Evolutionary conservation across 2,329 filamentous ascomycete genomes (phyloP).

Genomic region (Tolypocladium pustulatum): DNA sequence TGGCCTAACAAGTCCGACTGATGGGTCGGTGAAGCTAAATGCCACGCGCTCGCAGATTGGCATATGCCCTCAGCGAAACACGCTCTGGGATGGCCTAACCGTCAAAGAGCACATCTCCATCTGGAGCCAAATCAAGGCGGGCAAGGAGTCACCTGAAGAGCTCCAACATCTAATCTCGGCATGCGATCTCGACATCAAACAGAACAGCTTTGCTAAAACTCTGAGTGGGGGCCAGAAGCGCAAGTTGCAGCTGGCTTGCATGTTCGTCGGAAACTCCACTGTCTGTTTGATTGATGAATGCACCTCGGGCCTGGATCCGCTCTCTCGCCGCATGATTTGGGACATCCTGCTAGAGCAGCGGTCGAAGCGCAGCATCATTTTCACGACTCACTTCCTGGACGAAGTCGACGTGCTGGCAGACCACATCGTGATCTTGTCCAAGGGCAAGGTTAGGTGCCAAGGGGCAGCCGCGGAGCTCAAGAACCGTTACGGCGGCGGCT

Average conservation of each 20-base stretch:
- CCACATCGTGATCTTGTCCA: constrained; percentile 55
- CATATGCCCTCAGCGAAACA: constrained; percentile 55
- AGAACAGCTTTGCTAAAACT: constrained; percentile 38
- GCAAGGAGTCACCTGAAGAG: constrained; percentile 27
- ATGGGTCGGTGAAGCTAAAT: constrained; percentile 48
- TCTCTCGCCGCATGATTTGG: constrained; percentile 59
- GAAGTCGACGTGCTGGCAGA: constrained; percentile 60
- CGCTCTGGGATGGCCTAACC: constrained; percentile 55
- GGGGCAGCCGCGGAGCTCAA: constrained; percentile 57
- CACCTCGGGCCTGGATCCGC: constrained; percentile 56
- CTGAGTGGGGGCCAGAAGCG: constrained; percentile 61
- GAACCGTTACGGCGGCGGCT: constrained; percentile 50
- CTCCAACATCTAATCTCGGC: constrained; percentile 40
- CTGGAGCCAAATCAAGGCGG: constrained; percentile 50
- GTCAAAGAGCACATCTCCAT: constrained; percentile 54
- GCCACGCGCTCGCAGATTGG: constrained; percentile 36
- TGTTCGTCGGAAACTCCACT: constrained; percentile 58
- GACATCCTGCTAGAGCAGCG: constrained; percentile 57
- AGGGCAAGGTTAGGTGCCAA: constrained; percentile 49
- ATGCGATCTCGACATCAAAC: constrained; percentile 51
- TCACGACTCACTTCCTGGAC: constrained; percentile 63
- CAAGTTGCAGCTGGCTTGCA: constrained; percentile 60
- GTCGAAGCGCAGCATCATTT: constrained; percentile 49
- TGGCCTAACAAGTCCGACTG: constrained; percentile 50
- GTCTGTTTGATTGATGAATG: constrained; percentile 61